phyloP scores from a whole-genome alignment of 2,329 filamentous ascomycete species.

The Colletotrichum brevisporum region DNA sequence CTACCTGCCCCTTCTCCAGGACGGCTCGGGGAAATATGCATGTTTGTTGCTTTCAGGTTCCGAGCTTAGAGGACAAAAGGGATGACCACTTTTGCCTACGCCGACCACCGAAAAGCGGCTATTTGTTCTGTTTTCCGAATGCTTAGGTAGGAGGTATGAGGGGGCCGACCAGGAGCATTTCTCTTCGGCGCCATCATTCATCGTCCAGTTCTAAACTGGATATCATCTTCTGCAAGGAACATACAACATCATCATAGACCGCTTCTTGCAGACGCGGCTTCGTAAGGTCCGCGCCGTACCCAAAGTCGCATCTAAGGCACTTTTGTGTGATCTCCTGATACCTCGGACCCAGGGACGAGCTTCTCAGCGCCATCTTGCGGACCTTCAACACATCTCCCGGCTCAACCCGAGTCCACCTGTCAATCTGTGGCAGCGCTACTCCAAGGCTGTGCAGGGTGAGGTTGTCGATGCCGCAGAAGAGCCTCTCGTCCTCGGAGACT shows the following conservation, averaged over 20 bases:
- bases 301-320: conserved; percentile 47
- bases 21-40: too few relatives aligned
- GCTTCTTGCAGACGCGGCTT: conserved; percentile 34
- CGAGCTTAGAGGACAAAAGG: too few relatives aligned
- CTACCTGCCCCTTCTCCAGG: not conserved
- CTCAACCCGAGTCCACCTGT: conserved; percentile 42
- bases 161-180: too few relatives aligned
- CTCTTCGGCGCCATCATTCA: not conserved
- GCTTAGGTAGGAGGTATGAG: too few relatives aligned
- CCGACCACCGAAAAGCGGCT: too few relatives aligned
- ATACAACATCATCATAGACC: conserved; percentile 29
- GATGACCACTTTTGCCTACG: too few relatives aligned
- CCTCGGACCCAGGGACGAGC: conserved; percentile 38
- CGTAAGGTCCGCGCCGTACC: conserved; percentile 29
- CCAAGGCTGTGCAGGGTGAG: conserved; percentile 47
- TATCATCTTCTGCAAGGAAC: conserved; percentile 39
- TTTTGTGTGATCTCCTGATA: conserved; percentile 45
- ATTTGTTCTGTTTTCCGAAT: too few relatives aligned
- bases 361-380: conserved; percentile 38
- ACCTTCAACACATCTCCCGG: conserved; percentile 44
- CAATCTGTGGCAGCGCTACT: conserved; percentile 47
- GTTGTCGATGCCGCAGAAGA: conserved; percentile 44
- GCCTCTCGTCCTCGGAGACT: conserved; percentile 33
- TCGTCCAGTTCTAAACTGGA: conserved; percentile 23
- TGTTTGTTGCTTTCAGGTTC: too few relatives aligned